phyloP scores from a whole-genome alignment of 208 protist genomes.

The Acanthamoeba royreba region DNA sequence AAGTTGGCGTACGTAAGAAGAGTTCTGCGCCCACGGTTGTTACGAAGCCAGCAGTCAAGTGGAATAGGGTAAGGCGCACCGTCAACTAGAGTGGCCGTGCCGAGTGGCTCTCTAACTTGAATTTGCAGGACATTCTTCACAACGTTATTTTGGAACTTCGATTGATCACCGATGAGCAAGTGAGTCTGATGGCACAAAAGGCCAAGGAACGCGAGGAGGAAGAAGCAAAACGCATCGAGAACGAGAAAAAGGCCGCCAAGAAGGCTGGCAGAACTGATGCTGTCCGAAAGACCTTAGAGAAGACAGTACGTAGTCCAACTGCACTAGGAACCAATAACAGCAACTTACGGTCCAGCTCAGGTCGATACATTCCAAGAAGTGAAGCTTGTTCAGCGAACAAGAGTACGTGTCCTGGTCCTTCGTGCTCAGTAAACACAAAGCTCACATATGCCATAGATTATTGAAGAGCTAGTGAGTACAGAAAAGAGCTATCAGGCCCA shows the following conservation, averaged over 20 bases:
- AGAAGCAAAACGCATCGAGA: not conserved
- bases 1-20: not conserved
- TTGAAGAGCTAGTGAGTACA: constrained; percentile 18
- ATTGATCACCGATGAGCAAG: not conserved
- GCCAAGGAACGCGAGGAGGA: not conserved
- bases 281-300: not conserved
- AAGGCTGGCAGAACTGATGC: not conserved
- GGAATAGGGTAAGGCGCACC: not conserved
- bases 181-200: not conserved
- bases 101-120: no score
- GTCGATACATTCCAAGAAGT: not conserved
- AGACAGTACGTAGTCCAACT: not conserved
- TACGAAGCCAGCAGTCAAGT: not conserved
- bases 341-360: not conserved
- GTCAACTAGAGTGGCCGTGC: no score
- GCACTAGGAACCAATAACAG: not conserved
- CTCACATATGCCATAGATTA: not conserved
- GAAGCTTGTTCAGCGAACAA: not conserved
- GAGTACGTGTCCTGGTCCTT: not conserved
- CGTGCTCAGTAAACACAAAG: not conserved
- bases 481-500: constrained; percentile 23
- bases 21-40: not conserved
- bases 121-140: not conserved
- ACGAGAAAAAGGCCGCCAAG: not conserved
- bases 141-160: not conserved